Base-by-base conservation (phyloP, 352 stramenopile species). In the Globisporangium iwayamae region DNA sequence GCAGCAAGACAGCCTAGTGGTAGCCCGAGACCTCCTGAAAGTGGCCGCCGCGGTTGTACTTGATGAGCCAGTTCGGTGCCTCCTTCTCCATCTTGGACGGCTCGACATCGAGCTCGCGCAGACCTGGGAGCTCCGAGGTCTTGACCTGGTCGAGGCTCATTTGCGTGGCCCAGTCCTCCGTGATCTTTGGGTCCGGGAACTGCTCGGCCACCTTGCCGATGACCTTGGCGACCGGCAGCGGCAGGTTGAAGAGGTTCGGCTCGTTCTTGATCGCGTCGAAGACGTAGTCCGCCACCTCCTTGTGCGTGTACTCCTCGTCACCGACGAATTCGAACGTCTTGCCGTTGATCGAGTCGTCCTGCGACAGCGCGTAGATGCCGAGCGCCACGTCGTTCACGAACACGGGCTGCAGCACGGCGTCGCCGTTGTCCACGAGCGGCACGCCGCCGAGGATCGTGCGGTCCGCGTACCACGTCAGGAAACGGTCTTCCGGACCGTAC, bases 211-310 rank as follows among this genome's bases (percentile, higher is more conserved):
- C 70, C 66, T 87, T 87, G 66, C 89, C 89, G 51, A 96, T 81
- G 58, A 87, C 62, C 72, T 92, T 73, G 4, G 88, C 89, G 52
- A 91, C 67, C 14, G 79, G 78, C 48, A 93, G 66, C 58, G 89
- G 87, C 66, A 97, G 65, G 74, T 96, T 94, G 66, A 96, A 71
- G 41, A 96, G 64, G 55, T 69, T 84, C 51, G 86, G 72, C 51
- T 91, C 77, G 60, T 75, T 72, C 72, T 93, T 90, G 57, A 85
- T 96, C 60, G 84, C 75, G 61, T 99, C 94, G 64, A 98, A 97
- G 43, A 98, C 90, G 74, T 98, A 99, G 66, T 98, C 91, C 18
- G 89, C 96, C n/a, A 99, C 70, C 73, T 99, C 96, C 68, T 96
- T 97, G 76, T 97, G 93, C 58, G 96, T 96, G 72, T 98, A 99